phyloP scores from a whole-genome alignment of 2,329 filamentous ascomycete genomes.

The Phyllosticta citrichinensis region DNA sequence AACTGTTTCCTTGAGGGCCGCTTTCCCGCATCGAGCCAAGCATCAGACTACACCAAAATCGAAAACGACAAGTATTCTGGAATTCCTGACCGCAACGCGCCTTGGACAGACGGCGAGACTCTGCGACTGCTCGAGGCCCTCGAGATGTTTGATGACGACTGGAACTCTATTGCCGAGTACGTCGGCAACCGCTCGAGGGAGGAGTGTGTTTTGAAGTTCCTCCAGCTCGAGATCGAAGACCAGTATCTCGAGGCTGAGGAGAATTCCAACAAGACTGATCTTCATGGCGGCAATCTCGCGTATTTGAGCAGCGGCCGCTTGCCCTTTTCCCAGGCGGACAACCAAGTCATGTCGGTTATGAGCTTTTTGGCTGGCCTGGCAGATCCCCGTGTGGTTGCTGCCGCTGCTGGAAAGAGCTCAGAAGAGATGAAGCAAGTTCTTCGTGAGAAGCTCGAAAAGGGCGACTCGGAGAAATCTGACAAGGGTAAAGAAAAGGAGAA shows the following conservation, averaged over 20 bases:
- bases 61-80: conserved; percentile 78
- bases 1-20: conserved; percentile 81
- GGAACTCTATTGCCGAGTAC: conserved; percentile 85
- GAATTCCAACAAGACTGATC: conserved; percentile 22
- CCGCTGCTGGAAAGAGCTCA: conserved; percentile 78
- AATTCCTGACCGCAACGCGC: conserved; percentile 70
- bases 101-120: conserved; percentile 85
- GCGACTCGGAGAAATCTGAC: conserved; percentile 24
- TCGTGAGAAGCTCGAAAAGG: conserved; percentile 64
- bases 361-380: conserved; percentile 87
- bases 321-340: conserved; percentile 86
- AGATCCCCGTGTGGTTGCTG: conserved; percentile 81
- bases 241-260: conserved; percentile 79
- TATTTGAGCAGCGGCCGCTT: conserved; percentile 63
- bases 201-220: conserved; percentile 92
- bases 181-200: conserved; percentile 86
- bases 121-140: conserved; percentile 83
- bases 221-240: conserved; percentile 94
- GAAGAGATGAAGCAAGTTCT: conserved; percentile 76
- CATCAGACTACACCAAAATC: conserved; percentile 75
- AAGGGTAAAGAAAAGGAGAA: conserved; percentile 50
- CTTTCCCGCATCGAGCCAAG: conserved; percentile 68
- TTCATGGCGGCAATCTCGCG: conserved; percentile 38
- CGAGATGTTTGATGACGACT: conserved; percentile 91
- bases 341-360: conserved; percentile 93